These are phyloP conservation scores for Salvia splendens DNA, from an alignment of 257 asterid genomes.

Conservation along the genomic window DNA sequence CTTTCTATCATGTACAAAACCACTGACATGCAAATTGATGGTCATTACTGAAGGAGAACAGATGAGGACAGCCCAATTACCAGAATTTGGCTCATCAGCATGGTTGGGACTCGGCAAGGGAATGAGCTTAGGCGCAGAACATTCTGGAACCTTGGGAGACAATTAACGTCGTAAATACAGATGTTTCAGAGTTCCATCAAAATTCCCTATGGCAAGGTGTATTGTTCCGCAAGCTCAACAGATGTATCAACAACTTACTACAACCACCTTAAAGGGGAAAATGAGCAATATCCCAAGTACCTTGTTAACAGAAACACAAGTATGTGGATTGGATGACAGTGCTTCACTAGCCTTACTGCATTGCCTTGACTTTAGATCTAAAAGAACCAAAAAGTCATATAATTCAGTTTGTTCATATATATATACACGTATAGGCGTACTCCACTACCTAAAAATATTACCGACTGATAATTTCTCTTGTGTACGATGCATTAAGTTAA, in stretches of 20 bases:
- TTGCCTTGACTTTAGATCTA: conserved; percentile 51
- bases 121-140: conserved; percentile 31
- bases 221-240: conserved; percentile 6
- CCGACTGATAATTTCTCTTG: not conserved
- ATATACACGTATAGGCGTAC: conserved; percentile 2
- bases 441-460: conserved; percentile 15
- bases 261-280: not conserved
- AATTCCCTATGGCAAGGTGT: not conserved
- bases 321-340: conserved; percentile 38
- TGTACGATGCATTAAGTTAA: not conserved
- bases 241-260: conserved; percentile 21
- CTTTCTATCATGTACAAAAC: no score
- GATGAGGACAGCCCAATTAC: conserved; percentile 38
- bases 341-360: conserved; percentile 39
- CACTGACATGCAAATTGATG: conserved; percentile 14
- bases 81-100: conserved; percentile 44
- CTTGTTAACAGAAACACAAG: conserved; percentile 42
- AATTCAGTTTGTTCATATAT: conserved; percentile 16
- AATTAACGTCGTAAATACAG: conserved; percentile 8
- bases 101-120: conserved; percentile 34
- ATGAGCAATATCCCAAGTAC: conserved; percentile 35
- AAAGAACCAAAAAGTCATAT: conserved; percentile 23
- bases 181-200: conserved; percentile 18
- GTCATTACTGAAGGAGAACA: not conserved
- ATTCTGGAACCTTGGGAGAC: conserved; percentile 41